Base-by-base conservation (phyloP, 1,284 basidiomycete species). In the Ustilago lituana region DNA sequence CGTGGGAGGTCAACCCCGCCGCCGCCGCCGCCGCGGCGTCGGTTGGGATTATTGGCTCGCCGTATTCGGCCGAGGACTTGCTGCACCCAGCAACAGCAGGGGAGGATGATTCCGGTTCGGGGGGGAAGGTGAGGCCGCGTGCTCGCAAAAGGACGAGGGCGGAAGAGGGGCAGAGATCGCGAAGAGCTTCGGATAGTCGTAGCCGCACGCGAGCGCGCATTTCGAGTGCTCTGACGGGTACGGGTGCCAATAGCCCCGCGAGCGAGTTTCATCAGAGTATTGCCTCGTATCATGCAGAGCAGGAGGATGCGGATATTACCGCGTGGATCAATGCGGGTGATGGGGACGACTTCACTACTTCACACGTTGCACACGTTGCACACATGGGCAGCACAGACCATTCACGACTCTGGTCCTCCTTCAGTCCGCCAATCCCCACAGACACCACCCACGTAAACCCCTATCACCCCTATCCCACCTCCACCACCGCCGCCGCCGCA, bases 281-380 rank as follows among this genome's bases (percentile, higher is more conserved):
- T 33, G 48, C 66, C 8, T 60, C 66, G 17, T 69, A 69, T 15
- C 66, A 69, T 15, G 35, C 65, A 24, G 66, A 69, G 40, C 51
- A 60, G 14, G 62, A 71, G 35, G 67, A 70, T 17, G 61, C 67
- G 37, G 68, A 71, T 41, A 71, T 71, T 37, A 71, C 68, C 19
- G 68, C 68, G 22, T 71, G 68, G 68, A 71, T 71, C 59, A 66
- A 71, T 33, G 58, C 68, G 4, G 68, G 68, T 40, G 68, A 71
- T 19, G 48, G 40, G 32, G 62, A 70, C 27, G 67, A 70, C 15
- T 60, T 70, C 24, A 43, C 38, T 26, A 19, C 57, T 10, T 45
- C 61, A 1, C 52, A 56, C 22, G 46, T 54, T 6, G 22, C 46
- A 4, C 20, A n/a, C n/a, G n/a, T n/a, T n/a, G n/a, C n/a, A n/a